These are phyloP conservation scores for Chloromonas sp. DNA, from an alignment of 163 green algal species.

Conservation along the genomic window DNA sequence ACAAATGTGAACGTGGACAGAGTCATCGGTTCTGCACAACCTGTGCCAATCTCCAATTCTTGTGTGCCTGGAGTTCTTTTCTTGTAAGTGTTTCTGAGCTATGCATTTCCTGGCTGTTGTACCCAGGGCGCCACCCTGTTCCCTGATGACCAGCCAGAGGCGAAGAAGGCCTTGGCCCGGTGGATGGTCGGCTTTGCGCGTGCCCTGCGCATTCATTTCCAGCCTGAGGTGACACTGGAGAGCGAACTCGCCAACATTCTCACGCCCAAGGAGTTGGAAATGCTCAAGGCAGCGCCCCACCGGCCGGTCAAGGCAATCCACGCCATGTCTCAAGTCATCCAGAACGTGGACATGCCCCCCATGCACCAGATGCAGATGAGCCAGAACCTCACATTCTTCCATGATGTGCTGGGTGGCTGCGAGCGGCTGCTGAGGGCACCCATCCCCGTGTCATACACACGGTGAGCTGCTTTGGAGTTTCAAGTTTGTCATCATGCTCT, in stretches of 20 bases:
- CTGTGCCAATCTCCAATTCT: not conserved
- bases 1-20: no score
- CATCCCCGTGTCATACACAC: slow-evolving; percentile 60
- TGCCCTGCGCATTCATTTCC: slow-evolving; percentile 57
- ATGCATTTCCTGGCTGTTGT: no score
- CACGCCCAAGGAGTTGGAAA: slow-evolving; percentile 39
- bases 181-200: slow-evolving; percentile 61
- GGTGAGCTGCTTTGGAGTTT: not conserved
- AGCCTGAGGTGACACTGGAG: slow-evolving; percentile 31
- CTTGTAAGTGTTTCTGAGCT: no score
- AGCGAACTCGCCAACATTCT: slow-evolving; percentile 47
- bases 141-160: slow-evolving; percentile 26
- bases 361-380: slow-evolving; percentile 51
- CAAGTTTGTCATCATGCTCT: no score
- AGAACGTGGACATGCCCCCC: slow-evolving; percentile 27
- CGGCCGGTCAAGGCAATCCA: slow-evolving; percentile 28
- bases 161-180: slow-evolving; percentile 39
- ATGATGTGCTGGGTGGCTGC: slow-evolving; percentile 63
- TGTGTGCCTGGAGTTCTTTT: not conserved
- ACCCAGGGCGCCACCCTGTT: slow-evolving; percentile 28
- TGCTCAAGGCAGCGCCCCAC: slow-evolving; percentile 46
- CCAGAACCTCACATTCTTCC: slow-evolving; percentile 69
- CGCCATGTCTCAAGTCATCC: slow-evolving; percentile 33
- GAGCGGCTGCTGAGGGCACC: slow-evolving; percentile 67
- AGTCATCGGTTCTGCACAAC: no score